Base-by-base conservation (phyloP, 805 yeast species). In the Kregervanrija delftensis region DNA sequence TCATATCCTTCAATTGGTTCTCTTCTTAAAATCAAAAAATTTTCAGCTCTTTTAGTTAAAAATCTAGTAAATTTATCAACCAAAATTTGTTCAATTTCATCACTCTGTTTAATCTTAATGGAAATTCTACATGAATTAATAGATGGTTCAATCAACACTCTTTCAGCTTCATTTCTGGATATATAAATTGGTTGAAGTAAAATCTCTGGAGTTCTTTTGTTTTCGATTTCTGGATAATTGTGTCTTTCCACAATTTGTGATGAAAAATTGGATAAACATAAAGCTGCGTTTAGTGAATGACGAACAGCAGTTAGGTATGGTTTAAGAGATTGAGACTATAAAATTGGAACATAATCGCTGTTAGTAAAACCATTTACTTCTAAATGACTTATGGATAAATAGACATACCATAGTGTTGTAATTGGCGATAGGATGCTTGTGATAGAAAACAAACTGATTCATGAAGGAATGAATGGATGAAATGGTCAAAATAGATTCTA, bases 181-280 rank as follows among this genome's bases (percentile, higher is more conserved):
- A 93, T 82, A 50, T 81, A 77, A 79, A 93, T 83, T 34, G 96
- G 93, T 58, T 90, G 89, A 58, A 91, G 73, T 49, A 93, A 67
- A 45, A 90, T 83, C 64, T 89, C 96, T 11, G 84, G 83, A 48
- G 93, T 80, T 59, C 86, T 83, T 55, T 72, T 73, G 33, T 86
- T 90, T 65, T 93, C 99, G 42, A 93, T 84, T 64, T 93, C 99
- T 4, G 99, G 99, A 53, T 91, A 78, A 68, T 91, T 93, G 72
- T 93, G 99, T 66, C 99, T 85, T 69, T 93, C 99, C 15, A 86
- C 96, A 46, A 86, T 76, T 66, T 91, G 96, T 8, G 98, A 93
- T 31, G 97, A 84, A 63, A 93, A 93, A 68, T 90, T 90, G 61
- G 88, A 91, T 51, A 93, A 72, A 57, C 96, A 87, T 36, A 93